phyloP scores from a whole-genome alignment of 2,329 filamentous ascomycete genomes.

The Aspergillus niger region DNA sequence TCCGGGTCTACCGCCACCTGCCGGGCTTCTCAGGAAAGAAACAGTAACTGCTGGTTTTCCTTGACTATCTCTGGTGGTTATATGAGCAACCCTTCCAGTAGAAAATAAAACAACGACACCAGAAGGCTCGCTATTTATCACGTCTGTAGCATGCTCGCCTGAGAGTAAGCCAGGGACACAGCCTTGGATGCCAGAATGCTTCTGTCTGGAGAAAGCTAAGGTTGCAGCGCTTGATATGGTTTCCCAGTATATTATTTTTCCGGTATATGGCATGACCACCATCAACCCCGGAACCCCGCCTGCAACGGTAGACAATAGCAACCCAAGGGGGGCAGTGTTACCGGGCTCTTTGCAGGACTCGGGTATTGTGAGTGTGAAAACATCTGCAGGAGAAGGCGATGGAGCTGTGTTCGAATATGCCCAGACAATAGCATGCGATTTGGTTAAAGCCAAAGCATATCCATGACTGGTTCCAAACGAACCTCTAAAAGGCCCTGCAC shows the following conservation, averaged over 20 bases:
- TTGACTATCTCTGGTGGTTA: conserved; percentile 82
- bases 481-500: conserved; percentile 64
- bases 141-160: conserved; percentile 73
- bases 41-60: conserved; percentile 79
- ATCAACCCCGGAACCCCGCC: conserved; percentile 83
- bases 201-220: conserved; percentile 78
- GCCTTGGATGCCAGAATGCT: conserved; percentile 76
- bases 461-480: conserved; percentile 65
- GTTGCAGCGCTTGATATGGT: conserved; percentile 87
- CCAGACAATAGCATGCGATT: conserved; percentile 85
- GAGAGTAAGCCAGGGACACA: conserved; percentile 72
- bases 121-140: conserved; percentile 81
- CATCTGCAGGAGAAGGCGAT: conserved; percentile 54
- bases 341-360: conserved; percentile 66
- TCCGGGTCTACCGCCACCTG: conserved; percentile 55
- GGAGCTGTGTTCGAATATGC: conserved; percentile 64
- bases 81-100: conserved; percentile 80
- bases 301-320: conserved; percentile 76
- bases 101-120: conserved; percentile 86
- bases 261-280: conserved; percentile 78
- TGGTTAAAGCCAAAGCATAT: conserved; percentile 78
- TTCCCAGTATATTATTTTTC: conserved; percentile 92
- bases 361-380: conserved; percentile 78
- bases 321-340: conserved; percentile 78
- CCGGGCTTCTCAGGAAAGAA: conserved; percentile 69